phyloP scores from a whole-genome alignment of 2,329 filamentous ascomycete species.

The Rhexocercosporidium sp. region DNA sequence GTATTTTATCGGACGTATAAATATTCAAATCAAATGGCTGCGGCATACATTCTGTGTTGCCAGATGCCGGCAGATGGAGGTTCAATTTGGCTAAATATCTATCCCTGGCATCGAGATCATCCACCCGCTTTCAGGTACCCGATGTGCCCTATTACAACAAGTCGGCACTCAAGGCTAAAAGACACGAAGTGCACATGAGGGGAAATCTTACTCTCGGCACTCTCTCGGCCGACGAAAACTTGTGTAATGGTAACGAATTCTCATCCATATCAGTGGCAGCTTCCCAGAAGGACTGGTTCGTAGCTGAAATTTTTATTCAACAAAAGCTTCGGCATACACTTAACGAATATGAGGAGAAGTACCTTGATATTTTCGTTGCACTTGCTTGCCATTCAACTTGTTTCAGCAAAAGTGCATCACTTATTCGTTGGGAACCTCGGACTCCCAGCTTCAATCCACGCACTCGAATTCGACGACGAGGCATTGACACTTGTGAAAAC shows the following conservation, averaged over 20 bases:
- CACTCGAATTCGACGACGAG: constrained; percentile 18
- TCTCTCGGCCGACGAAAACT: not conserved
- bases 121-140: not conserved
- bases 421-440: constrained; percentile 20
- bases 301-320: not conserved
- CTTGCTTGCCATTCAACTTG: not conserved
- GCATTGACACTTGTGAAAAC: constrained; percentile 16
- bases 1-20: too few species aligned
- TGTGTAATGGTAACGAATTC: not conserved
- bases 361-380: not conserved
- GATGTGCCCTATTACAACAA: not conserved
- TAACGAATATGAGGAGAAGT: not conserved
- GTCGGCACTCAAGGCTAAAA: not conserved
- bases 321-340: not conserved
- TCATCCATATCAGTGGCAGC: not conserved
- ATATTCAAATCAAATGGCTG: too few species aligned
- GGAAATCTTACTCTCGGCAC: not conserved
- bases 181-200: not conserved
- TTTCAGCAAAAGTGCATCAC: constrained; percentile 12
- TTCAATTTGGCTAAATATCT: not conserved
- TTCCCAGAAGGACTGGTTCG: not conserved
- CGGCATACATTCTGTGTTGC: too few species aligned
- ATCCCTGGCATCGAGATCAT: not conserved
- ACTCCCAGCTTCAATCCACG: constrained; percentile 13
- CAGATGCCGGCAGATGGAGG: not conserved